Conservation (phyloP, 768 basidiomycete genomes). For the Macrolepiota fuliginosa region DNA sequence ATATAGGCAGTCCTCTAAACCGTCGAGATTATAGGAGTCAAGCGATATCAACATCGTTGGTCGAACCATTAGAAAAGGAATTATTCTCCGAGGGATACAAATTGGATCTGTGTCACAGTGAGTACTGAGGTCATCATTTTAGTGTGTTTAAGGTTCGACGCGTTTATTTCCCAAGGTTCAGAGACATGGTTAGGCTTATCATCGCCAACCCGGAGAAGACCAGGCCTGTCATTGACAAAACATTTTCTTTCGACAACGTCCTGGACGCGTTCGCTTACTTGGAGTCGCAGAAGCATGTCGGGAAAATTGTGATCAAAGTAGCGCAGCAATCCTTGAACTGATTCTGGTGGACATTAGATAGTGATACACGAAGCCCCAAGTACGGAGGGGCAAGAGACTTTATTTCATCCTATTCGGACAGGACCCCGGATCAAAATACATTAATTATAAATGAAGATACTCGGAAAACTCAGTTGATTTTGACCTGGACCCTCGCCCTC, state of each 20-base stretch:
- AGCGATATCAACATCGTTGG: not conserved
- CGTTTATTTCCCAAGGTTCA: slow-evolving; percentile 35
- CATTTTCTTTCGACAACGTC: slow-evolving; percentile 53
- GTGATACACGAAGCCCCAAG: too few relatives aligned
- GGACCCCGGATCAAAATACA: not conserved
- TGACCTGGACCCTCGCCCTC: slow-evolving; percentile 31
- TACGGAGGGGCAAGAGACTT: too few relatives aligned
- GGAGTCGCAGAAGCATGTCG: slow-evolving; percentile 51
- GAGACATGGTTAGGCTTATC: slow-evolving; percentile 47
- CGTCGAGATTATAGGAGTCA: not conserved
- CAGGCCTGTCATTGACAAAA: slow-evolving; percentile 50
- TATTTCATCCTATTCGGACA: not conserved
- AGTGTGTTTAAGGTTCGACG: not conserved
- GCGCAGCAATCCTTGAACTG: not conserved
- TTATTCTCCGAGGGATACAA: not conserved
- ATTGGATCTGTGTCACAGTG: not conserved
- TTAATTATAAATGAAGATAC: slow-evolving; percentile 1
- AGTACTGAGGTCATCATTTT: not conserved
- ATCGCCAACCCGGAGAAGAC: slow-evolving; percentile 35
- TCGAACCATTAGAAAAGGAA: not conserved
- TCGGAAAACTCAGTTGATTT: slow-evolving; percentile 18
- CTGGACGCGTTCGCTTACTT: slow-evolving; percentile 50
- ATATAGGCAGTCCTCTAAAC: not conserved
- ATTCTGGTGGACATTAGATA: not conserved
- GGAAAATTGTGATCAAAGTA: slow-evolving; percentile 56